Evolutionary conservation across 768 basidiomycete species (phyloP), one percentile per base, ranked within the genome.

Genomic region (Agaricus sinodeliciosus): DNA sequence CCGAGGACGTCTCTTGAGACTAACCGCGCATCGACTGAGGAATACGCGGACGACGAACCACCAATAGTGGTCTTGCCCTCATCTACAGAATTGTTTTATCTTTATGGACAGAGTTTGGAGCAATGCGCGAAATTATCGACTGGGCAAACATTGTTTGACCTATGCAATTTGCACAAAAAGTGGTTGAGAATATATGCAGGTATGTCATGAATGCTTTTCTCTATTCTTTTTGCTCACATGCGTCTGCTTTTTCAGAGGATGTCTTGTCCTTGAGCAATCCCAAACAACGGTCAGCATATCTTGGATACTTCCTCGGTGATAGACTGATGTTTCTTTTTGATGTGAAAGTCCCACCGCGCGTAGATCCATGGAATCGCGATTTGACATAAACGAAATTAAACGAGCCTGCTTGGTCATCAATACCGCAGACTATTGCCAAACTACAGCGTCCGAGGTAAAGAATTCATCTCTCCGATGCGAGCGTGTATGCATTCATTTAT

Each of bases 391-490:
- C 3, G 85, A 94, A 55, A 66, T 98, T 28, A 84, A 81, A 60
- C 90, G 88, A 57, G 83, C 90, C 0, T 94, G 91, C 63, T 72
- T 92, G n/a, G 70, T 95, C 22, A 84, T 99, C 63, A 98, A 99
- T 62, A 99, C 96, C 0, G 95, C 94, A 0, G 94, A 98, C 63
- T 99, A 98, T 64, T 99, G 96, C 63, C 89, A 94, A 57, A 82
- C 81, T 0, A 99, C 95, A 2, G 90, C 94, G 1, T 63, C 82
- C 16, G 92, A 96, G 79, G 94, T 87, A 60, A 9, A 72, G 11
- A 31, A 31, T 8, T 11, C 7, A 11, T 31, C 11, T 31, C 2
- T 31, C 31, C 31, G 8, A 11, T 31, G 11, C 31, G 2, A 31
- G 31, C 7, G 31, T 8, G 11, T 5, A 31, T 2, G 11, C 3